Percentiles rank a stretch among this genome's conserved stretches.
Conservation (phyloP, 2,329 filamentous ascomycete species). For the Orbilia ellipsospora region DNA sequence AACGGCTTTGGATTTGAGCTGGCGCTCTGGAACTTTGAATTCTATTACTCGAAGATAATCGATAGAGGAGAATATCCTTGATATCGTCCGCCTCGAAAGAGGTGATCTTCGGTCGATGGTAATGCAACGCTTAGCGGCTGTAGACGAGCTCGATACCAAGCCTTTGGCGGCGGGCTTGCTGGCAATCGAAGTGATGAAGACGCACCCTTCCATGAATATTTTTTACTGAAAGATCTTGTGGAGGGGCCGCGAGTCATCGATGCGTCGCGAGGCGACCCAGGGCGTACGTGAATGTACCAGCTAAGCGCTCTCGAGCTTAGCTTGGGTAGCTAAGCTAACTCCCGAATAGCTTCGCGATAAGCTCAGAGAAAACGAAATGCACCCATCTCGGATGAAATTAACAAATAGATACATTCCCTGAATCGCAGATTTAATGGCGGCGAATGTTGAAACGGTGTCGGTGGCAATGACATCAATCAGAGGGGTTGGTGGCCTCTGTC, state of each 20-base stretch:
- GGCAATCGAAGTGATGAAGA: constrained; percentile 4
- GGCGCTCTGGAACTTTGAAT: constrained; percentile 4
- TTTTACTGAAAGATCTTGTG: no score
- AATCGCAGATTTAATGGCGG: neutral
- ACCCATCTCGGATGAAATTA: constrained; percentile 1
- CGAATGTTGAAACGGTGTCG: neutral
- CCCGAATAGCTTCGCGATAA: constrained; percentile 5
- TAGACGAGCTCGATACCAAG: constrained; percentile 55
- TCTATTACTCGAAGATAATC: constrained; percentile 12
- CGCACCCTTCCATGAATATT: neutral
- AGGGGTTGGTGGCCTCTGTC: neutral
- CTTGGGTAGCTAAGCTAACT: constrained; percentile 1
- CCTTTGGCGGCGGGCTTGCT: constrained; percentile 1
- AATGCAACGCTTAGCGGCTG: constrained; percentile 12
- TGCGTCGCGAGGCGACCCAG: neutral
- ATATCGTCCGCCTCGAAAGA: constrained; percentile 37
- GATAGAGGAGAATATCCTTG: constrained; percentile 16
- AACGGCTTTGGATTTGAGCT: constrained; percentile 5
- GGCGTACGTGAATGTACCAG: neutral
- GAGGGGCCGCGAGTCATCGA: no score
- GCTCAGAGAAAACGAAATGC: constrained; percentile 7
- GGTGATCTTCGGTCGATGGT: constrained; percentile 26
- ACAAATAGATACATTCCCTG: constrained; percentile 1
- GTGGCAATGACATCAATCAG: constrained; percentile 19
- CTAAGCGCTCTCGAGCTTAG: constrained; percentile 1